These are phyloP conservation scores for Hericium rajendrae DNA, from an alignment of 768 basidiomycete species.

Conservation along the genomic window DNA sequence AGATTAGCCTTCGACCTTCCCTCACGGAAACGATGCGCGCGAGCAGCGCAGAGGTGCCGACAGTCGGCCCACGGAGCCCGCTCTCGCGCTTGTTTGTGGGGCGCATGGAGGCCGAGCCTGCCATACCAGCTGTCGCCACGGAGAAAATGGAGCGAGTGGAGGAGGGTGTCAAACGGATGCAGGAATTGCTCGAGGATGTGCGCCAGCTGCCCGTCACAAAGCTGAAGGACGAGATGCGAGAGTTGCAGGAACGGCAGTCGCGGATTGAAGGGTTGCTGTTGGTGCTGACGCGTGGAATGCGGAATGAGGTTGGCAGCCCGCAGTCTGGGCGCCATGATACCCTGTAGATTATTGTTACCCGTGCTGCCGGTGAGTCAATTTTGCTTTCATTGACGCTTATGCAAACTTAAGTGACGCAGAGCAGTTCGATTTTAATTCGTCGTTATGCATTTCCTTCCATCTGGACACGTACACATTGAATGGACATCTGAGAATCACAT, in stretches of 20 bases:
- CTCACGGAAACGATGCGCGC: slow-evolving; percentile 11
- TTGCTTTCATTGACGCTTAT: background rate
- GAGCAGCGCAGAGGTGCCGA: slow-evolving; percentile 17
- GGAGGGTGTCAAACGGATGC: slow-evolving; percentile 42
- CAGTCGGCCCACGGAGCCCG: slow-evolving; percentile 31
- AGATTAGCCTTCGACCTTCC: slow-evolving; percentile 19
- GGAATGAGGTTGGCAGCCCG: slow-evolving; percentile 25
- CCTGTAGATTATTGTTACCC: background rate
- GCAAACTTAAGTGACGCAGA: no score
- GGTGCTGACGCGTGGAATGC: slow-evolving; percentile 58
- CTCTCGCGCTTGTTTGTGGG: slow-evolving; percentile 36
- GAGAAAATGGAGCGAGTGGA: slow-evolving; percentile 28
- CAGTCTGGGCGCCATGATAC: slow-evolving; percentile 9
- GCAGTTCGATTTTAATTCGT: no score
- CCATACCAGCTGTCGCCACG: slow-evolving; percentile 11
- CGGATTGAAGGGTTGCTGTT: slow-evolving; percentile 67
- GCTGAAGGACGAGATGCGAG: slow-evolving; percentile 75
- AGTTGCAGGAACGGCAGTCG: slow-evolving; percentile 68
- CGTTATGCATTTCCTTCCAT: no score
- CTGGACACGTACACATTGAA: no score
- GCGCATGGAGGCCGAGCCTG: slow-evolving; percentile 11
- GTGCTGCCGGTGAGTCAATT: background rate
- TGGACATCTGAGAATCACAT: no score
- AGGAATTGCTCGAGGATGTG: slow-evolving; percentile 54
- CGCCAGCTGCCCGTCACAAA: slow-evolving; percentile 52